These are phyloP conservation scores for Lentinus tigrinus DNA, from an alignment of 768 basidiomycete genomes.

Conservation along the genomic window DNA sequence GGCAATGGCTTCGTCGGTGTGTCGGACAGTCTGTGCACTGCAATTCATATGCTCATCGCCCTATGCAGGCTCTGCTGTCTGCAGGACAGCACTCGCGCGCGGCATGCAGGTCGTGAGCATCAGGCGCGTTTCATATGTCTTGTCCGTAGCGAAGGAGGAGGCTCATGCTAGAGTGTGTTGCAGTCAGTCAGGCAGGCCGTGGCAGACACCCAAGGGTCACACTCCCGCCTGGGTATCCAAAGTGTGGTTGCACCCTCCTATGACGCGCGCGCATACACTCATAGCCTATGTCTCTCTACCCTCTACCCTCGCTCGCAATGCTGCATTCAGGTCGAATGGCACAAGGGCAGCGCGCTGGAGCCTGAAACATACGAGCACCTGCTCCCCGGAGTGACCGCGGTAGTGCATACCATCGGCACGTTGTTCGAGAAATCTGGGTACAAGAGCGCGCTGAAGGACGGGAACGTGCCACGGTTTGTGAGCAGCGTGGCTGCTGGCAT, in stretches of 20 bases:
- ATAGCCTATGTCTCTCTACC: background rate
- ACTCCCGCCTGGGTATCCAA: constrained; percentile 81
- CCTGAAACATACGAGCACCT: constrained; percentile 72
- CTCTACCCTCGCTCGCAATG: background rate
- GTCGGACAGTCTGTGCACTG: constrained; percentile 5
- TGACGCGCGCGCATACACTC: constrained; percentile 1
- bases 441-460: constrained; percentile 67
- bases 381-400: constrained; percentile 64
- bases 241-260: constrained; percentile 39
- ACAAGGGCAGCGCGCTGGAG: constrained; percentile 75
- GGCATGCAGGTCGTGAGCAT: constrained; percentile 90
- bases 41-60: background rate
- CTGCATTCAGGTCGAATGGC: constrained; percentile 76
- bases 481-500: constrained; percentile 44
- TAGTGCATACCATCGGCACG: constrained; percentile 93
- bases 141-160: background rate
- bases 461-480: constrained; percentile 52
- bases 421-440: constrained; percentile 81
- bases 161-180: background rate
- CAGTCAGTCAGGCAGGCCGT: constrained; percentile 87
- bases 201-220: constrained; percentile 87
- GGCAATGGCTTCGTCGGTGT: constrained; percentile 96
- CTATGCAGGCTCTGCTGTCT: constrained; percentile 83
- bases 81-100: constrained; percentile 78
- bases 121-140: constrained; percentile 49